Conservation (phyloP, 495 filamentous ascomycete species). For the Stereocaulon alpinum region DNA sequence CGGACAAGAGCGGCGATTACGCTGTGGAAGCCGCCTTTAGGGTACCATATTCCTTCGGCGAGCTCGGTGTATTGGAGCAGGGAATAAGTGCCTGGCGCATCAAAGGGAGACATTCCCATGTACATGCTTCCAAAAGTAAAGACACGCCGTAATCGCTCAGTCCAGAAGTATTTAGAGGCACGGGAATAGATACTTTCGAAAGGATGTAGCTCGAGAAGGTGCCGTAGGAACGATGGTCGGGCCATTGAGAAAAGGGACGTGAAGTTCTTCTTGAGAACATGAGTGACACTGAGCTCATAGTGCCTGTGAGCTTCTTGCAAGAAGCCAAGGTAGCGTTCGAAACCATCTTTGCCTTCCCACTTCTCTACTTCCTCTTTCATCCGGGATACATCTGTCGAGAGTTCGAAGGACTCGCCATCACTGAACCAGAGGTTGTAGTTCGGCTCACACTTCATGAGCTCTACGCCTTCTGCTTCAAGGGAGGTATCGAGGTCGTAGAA, state of each 20-base stretch:
- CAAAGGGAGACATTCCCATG: constrained; percentile 65
- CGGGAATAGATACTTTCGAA: constrained; percentile 53
- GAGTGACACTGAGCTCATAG: constrained; percentile 49
- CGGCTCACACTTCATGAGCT: constrained; percentile 55
- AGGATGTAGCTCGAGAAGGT: constrained; percentile 49
- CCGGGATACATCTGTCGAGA: constrained; percentile 47
- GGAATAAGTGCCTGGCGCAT: constrained; percentile 61
- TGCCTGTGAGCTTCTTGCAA: constrained; percentile 52
- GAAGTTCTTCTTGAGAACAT: constrained; percentile 56
- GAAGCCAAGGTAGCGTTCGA: constrained; percentile 50
- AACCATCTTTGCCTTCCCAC: constrained; percentile 55
- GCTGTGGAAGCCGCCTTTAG: constrained; percentile 53
- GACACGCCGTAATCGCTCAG: constrained; percentile 51
- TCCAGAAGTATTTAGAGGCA: constrained; percentile 51
- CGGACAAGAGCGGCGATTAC: constrained; percentile 46
- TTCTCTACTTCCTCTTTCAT: constrained; percentile 61
- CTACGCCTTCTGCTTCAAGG: constrained; percentile 46
- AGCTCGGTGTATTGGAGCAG: constrained; percentile 64
- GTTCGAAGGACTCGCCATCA: constrained; percentile 47
- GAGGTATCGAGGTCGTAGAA: constrained; percentile 55
- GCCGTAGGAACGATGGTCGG: constrained; percentile 38
- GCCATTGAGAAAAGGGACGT: constrained; percentile 42
- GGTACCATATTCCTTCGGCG: constrained; percentile 66
- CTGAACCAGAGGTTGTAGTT: constrained; percentile 63
- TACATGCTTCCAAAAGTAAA: constrained; percentile 73